phyloP scores from a whole-genome alignment of 129 eudicot genomes.

The Oenanthe sinensis region DNA sequence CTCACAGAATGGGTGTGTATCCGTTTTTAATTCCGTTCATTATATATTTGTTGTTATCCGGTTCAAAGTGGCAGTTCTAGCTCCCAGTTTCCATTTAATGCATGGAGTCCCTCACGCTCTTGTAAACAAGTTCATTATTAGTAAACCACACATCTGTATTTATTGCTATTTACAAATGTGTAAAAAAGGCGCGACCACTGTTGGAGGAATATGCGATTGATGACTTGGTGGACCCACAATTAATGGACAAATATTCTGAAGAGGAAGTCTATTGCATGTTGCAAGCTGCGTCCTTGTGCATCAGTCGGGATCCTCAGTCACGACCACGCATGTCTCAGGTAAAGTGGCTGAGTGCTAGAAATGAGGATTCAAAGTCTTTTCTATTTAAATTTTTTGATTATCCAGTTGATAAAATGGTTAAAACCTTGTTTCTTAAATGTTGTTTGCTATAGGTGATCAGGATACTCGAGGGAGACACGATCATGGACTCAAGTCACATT shows the following conservation, averaged over 20 bases:
- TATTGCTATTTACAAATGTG: not conserved
- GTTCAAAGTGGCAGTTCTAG: not conserved
- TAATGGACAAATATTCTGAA: constrained; percentile 59
- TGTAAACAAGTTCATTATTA: not conserved
- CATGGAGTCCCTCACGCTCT: not conserved
- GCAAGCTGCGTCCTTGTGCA: constrained; percentile 2
- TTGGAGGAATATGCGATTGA: constrained; percentile 71
- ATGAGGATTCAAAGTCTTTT: not conserved
- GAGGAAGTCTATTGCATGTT: constrained; percentile 55
- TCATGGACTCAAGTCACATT: constrained; percentile 61
- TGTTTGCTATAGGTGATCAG: constrained; percentile 55
- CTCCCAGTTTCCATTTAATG: not conserved
- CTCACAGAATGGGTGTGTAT: constrained; percentile 77
- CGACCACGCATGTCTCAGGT: constrained; percentile 8
- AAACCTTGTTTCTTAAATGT: not conserved
- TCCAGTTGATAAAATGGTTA: not conserved
- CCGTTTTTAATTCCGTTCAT: not conserved
- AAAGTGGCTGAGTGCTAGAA: not conserved
- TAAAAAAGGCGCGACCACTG: constrained; percentile 77
- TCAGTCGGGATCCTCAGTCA: constrained; percentile 1
- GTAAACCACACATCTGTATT: not conserved
- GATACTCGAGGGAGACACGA: constrained; percentile 79
- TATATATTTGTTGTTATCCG: not conserved
- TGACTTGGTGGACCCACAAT: constrained; percentile 74
- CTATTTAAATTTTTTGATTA: not conserved